Evolutionary conservation across 2,329 filamentous ascomycete genomes (phyloP).

Genomic region (Neocatenulostroma microsporum): DNA sequence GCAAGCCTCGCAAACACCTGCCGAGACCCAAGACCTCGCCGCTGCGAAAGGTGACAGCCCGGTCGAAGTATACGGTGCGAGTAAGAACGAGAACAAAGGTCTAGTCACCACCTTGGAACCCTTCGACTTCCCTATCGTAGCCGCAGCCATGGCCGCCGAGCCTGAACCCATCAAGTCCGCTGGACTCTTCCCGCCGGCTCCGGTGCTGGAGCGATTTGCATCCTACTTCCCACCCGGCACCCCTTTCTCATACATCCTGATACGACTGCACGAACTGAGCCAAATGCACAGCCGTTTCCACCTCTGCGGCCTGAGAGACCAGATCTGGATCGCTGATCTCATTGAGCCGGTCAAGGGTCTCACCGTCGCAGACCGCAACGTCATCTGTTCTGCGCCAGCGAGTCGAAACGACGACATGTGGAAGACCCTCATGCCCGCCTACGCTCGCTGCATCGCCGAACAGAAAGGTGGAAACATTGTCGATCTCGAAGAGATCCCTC

Average conservation of each 20-base stretch:
- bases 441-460: slow-evolving; percentile 63
- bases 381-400: slow-evolving; percentile 65
- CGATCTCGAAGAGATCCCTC: slow-evolving; percentile 60
- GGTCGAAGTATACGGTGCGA: slow-evolving; percentile 1
- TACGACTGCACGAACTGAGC: slow-evolving; percentile 64
- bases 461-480: slow-evolving; percentile 61
- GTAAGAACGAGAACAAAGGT: slow-evolving; percentile 43
- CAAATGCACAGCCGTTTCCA: slow-evolving; percentile 59
- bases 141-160: slow-evolving; percentile 54
- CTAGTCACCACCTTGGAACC: slow-evolving; percentile 70
- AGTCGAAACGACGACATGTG: slow-evolving; percentile 46
- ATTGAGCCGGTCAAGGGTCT: slow-evolving; percentile 65
- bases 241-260: slow-evolving; percentile 74
- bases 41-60: slow-evolving; percentile 8
- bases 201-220: slow-evolving; percentile 66
- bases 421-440: slow-evolving; percentile 48
- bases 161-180: slow-evolving; percentile 61
- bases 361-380: slow-evolving; percentile 64
- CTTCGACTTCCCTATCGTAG: slow-evolving; percentile 58
- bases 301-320: slow-evolving; percentile 57
- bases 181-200: slow-evolving; percentile 64
- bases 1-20: slow-evolving; percentile 31
- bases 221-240: slow-evolving; percentile 73
- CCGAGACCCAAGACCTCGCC: slow-evolving; percentile 7
- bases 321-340: slow-evolving; percentile 60